Conservation (phyloP, 306 rosid species). For the Malus asiatica region DNA sequence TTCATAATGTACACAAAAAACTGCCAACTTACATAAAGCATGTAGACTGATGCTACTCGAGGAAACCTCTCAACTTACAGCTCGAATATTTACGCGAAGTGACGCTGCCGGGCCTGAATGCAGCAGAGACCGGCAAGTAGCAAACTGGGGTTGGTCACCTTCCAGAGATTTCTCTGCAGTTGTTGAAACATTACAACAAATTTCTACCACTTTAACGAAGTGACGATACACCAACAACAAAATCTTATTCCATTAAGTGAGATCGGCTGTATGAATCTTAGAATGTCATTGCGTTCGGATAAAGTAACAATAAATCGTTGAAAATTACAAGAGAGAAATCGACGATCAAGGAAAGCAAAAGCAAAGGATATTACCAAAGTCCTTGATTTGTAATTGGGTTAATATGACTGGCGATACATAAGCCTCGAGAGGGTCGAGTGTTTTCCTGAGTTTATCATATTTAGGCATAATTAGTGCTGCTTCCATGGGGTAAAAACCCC, state of each 20-base stretch:
- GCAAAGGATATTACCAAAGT: slow-evolving; percentile 50
- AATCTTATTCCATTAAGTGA: no score
- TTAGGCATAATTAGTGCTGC: background rate
- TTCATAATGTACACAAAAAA: background rate
- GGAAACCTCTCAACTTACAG: slow-evolving; percentile 43
- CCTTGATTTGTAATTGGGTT: slow-evolving; percentile 76
- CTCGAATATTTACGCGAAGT: slow-evolving; percentile 74
- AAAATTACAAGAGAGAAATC: background rate
- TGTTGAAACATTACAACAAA: background rate
- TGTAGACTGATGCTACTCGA: background rate
- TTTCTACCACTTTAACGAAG: background rate
- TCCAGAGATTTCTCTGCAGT: slow-evolving; percentile 56
- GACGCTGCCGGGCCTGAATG: slow-evolving; percentile 93
- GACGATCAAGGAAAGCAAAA: background rate
- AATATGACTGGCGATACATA: slow-evolving; percentile 80
- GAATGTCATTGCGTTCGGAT: accelerated
- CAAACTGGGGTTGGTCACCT: slow-evolving; percentile 54
- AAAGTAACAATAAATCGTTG: background rate
- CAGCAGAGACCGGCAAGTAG: slow-evolving; percentile 62
- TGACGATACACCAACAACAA: background rate
- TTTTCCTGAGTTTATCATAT: slow-evolving; percentile 43
- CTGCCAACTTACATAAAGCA: background rate
- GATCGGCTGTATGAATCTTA: no score
- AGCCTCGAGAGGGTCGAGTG: slow-evolving; percentile 79
- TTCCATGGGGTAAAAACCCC: no score